Evolutionary conservation across 2,329 filamentous ascomycete genomes (phyloP), one percentile per base, ranked within the genome.

Genomic region (Exophiala sideris): DNA sequence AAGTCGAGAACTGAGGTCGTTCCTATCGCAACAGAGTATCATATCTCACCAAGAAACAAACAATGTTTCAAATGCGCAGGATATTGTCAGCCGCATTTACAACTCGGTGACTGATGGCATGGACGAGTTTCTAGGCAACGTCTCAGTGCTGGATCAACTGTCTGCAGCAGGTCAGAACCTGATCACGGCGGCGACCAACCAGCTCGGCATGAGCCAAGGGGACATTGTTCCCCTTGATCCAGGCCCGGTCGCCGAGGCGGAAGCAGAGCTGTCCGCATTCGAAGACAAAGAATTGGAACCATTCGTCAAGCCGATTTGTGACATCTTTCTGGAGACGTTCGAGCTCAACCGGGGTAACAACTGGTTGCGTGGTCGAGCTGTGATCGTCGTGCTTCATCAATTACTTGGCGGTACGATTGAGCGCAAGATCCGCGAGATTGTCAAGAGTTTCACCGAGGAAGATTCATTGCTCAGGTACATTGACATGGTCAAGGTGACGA

Each of bases 291-390:
- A 96, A 64, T 78, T 91, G 2, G 91, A 95, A 67, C 94, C 94
- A 1, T 97, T 99, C 66, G 94, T 99, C 65, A 99, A 96, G 69
- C 95, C 94, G 3, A 96, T 99, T 58, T 96, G 91, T 71, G 94
- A 99, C 70, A 86, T 99, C 56, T 99, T 99, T 72, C 81, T 99
- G 12, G 94, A 99, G 68, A 83, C 91, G 0, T 99, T 99, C 67
- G 91, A 96, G 67, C 80, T 99, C 36, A 95, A 96, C 70, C 86
- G 87, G 57, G 91, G 92, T 38, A 96, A 95, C 71, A 97, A 95
- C 70, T 99, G 94, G 95, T 83, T 99, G 3, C 88, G 95, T 38
- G 95, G 94, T 1, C 85, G 94, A 18, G 94, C 94, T 0, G 94
- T 97, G 1, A 92, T 99, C 3, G 91, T 99, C 8, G 92, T 99